These are phyloP conservation scores for Entrophospora sp. DNA, from an alignment of 192 early-diverging fungal species.

Conservation along the genomic window DNA sequence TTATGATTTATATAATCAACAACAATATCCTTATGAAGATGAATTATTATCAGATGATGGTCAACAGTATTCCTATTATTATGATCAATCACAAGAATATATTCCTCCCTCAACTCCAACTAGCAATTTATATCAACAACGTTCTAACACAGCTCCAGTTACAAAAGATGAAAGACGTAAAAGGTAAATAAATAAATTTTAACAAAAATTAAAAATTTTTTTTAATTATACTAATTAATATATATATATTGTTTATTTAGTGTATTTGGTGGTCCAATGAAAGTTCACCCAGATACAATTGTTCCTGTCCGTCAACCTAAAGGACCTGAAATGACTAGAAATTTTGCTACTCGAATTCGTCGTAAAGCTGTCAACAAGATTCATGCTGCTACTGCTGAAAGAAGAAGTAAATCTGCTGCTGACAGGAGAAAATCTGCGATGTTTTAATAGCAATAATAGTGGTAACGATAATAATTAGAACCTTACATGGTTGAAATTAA, in stretches of 20 bases:
- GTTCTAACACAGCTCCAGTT: not conserved
- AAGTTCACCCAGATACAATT: constrained; percentile 16
- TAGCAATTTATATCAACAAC: not conserved
- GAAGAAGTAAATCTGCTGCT: constrained; percentile 18
- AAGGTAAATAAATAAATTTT: too few species aligned
- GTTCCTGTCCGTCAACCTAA: constrained; percentile 20
- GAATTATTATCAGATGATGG: constrained; percentile 8
- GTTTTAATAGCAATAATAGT: constrained; percentile 17
- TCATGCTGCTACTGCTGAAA: constrained; percentile 16
- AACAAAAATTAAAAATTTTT: too few species aligned
- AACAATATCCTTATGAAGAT: constrained; percentile 6
- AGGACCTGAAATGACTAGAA: constrained; percentile 18
- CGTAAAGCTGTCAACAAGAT: constrained; percentile 21
- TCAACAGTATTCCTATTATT: constrained; percentile 11
- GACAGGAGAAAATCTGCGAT: constrained; percentile 20
- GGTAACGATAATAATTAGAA: too few species aligned
- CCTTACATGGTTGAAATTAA: too few species aligned
- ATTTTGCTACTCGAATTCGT: constrained; percentile 22
- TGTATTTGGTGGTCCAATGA: constrained; percentile 18
- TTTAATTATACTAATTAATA: too few species aligned
- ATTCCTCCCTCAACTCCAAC: constrained; percentile 15
- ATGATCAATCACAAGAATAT: constrained; percentile 18
- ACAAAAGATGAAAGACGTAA: constrained; percentile 20
- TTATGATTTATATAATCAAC: constrained; percentile 16
- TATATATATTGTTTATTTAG: too few species aligned